phyloP scores from a whole-genome alignment of 1,284 basidiomycete genomes.

The Microbotryum saponariae region DNA sequence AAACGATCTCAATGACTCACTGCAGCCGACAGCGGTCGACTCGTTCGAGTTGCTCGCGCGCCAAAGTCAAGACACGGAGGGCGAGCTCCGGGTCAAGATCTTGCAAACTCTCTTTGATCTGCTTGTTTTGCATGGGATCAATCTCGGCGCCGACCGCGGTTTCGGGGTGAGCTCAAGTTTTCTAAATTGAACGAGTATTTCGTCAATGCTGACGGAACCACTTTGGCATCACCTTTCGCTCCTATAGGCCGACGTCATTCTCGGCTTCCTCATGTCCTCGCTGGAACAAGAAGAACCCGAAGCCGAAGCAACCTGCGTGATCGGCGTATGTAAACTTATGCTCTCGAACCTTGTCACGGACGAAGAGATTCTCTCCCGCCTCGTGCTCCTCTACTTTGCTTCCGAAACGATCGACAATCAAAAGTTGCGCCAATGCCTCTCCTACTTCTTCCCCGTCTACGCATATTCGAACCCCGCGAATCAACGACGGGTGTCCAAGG shows the following conservation, averaged over 20 bases:
- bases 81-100: conserved; percentile 68
- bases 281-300: conserved; percentile 65
- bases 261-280: conserved; percentile 66
- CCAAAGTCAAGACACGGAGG: conserved; percentile 70
- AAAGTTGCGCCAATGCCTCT: conserved; percentile 80
- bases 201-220: background rate
- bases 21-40: conserved; percentile 74
- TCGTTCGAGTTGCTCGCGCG: conserved; percentile 86
- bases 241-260: conserved; percentile 58
- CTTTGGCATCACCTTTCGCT: background rate
- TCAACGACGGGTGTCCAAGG: conserved; percentile 68
- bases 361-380: conserved; percentile 65
- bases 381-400: conserved; percentile 78
- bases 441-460: conserved; percentile 93
- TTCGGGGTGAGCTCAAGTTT: conserved; percentile 25
- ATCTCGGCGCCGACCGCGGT: conserved; percentile 52
- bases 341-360: conserved; percentile 74
- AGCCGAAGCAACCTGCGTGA: conserved; percentile 68
- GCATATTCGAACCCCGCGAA: conserved; percentile 76
- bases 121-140: conserved; percentile 77
- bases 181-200: background rate
- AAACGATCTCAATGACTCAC: background rate
- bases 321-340: conserved; percentile 84
- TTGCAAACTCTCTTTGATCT: conserved; percentile 85
- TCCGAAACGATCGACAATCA: conserved; percentile 79